Evolutionary conservation across 805 yeast genomes (phyloP), one percentile per base, ranked within the genome.

Genomic region (Suhomyces pyralidae): DNA sequence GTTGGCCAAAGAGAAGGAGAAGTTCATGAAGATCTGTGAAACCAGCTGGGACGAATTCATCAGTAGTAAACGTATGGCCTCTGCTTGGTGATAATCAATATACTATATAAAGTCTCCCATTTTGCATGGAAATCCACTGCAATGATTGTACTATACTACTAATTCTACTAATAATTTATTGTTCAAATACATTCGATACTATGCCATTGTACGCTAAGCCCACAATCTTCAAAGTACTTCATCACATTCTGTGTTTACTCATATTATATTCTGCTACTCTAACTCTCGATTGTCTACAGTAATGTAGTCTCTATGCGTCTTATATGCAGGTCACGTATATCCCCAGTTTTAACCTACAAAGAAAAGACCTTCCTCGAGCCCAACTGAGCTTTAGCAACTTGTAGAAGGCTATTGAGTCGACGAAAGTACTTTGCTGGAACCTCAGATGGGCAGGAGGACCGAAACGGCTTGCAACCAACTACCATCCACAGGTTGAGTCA

Each of bases 1-100:
- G 58, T 50, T 62, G 32, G 58, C 62, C 22, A 53, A 54, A 48
- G 73, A 70, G 46, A 71, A 71, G 65, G 68, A 67, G 44, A 73
- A 73, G 58, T 75, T 74, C 55, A 53, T 75, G 57, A 69, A 71
- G 56, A 68, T 75, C 32, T 75, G 80, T 57, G 77, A 70, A 53
- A 73, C 77, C 19, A 70, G 73, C 40, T 75, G 80, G 80, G 76
- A 74, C 52, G 68, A 70, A 57, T 73, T 69, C 57, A 61, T 68
- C 17, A 55, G 56, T 26, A 44, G 53, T 26, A 48, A 55, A 45
- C 45, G 32, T n/a, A 38, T 24, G 42, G 22, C 49, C 5, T 30
- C 49, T 12, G 43, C 26, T 22, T 46, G 49, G 49, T 45, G 22
- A 45, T n/a, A 24, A 17, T 17, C 10, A 14, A 9, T 22, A n/a